A percentile compares a stretch with the other conserved stretches of the same genome.
phyloP scores from a whole-genome alignment of 306 rosid species.

The Malus domestica region ASM211411v1 NC_041803.1:17534001-17534500 shows the following conservation, averaged over 20 bases:
- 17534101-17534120: conserved; percentile 43
- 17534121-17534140: conserved; percentile 27
- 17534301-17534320: conserved; percentile 37
- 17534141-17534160: conserved; percentile 24
- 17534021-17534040: background rate
- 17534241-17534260: background rate
- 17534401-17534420: conserved; percentile 52
- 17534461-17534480: conserved; percentile 43
- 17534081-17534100: conserved; percentile 22
- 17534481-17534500: conserved; percentile 24
- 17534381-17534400: conserved; percentile 47
- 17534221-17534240: conserved; percentile 32
- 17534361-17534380: conserved; percentile 70
- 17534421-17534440: conserved; percentile 32
- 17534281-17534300: conserved; percentile 56
- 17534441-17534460: conserved; percentile 53
- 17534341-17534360: conserved; percentile 37
- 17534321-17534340: conserved; percentile 32
- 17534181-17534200: conserved; percentile 27
- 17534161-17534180: conserved; percentile 9
- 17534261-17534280: conserved; percentile 26
- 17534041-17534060: conserved; percentile 1
- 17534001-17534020: background rate
- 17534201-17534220: conserved; percentile 36
- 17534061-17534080: background rate